Conservation (phyloP, 2,329 filamentous ascomycete genomes). For the Claviceps fusiformis region DNA sequence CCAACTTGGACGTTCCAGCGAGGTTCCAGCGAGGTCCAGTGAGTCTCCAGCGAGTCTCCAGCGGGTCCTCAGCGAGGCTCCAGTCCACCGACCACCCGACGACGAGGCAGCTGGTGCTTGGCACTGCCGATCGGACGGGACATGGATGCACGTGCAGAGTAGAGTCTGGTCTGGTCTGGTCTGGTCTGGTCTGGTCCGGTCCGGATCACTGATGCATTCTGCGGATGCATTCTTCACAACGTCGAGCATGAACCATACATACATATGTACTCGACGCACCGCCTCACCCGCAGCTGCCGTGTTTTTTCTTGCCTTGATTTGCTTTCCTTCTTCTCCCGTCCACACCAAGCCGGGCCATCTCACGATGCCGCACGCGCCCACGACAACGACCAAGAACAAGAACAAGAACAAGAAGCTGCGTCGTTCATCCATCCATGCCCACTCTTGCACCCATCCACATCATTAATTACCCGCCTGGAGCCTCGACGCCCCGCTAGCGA, state of each 20-base stretch:
- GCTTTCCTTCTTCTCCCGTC: constrained; percentile 1
- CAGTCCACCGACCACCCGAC: not conserved
- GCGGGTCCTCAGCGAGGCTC: not conserved
- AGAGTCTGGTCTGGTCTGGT: too few relatives aligned
- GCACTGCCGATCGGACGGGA: not conserved
- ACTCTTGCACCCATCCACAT: not conserved
- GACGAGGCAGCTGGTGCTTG: too few relatives aligned
- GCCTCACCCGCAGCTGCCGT: not conserved
- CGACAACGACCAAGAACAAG: constrained; percentile 5
- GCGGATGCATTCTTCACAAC: not conserved
- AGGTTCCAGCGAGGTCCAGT: too few relatives aligned
- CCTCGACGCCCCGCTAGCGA: constrained; percentile 4
- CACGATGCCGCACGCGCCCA: constrained; percentile 9
- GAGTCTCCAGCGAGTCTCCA: not conserved
- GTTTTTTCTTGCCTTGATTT: not conserved
- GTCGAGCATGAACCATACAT: not conserved
- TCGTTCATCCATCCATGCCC: not conserved
- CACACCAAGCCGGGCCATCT: constrained; percentile 8
- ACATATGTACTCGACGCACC: not conserved
- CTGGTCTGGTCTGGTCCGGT: too few relatives aligned
- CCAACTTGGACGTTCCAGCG: not conserved
- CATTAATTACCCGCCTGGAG: not conserved
- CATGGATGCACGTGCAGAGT: too few relatives aligned
- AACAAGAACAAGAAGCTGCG: constrained; percentile 1
- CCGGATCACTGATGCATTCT: not conserved